These are phyloP conservation scores for Boletus semigastroideus DNA, from an alignment of 1,284 basidiomycete species.

Conservation along the genomic window DNA sequence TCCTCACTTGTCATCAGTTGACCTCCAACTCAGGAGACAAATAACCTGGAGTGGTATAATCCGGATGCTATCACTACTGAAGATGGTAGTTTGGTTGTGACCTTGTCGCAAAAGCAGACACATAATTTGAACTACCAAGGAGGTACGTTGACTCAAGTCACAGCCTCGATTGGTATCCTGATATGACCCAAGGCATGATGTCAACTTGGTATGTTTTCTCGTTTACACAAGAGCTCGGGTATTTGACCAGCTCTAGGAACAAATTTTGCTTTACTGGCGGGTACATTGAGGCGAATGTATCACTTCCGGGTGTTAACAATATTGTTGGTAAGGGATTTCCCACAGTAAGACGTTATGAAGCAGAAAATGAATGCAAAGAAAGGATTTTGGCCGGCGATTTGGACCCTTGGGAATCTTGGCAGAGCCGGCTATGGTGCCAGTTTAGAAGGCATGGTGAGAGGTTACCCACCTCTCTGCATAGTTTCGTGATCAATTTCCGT, in stretches of 20 bases:
- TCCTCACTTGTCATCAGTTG: conserved; percentile 45
- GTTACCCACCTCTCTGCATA: neutral
- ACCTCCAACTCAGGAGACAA: conserved; percentile 35
- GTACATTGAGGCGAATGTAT: conserved; percentile 59
- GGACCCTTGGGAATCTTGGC: conserved; percentile 69
- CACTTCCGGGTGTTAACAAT: conserved; percentile 63
- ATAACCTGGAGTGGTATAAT: conserved; percentile 68
- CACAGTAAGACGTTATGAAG: neutral
- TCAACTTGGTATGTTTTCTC: conserved; percentile 31
- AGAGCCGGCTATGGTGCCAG: conserved; percentile 52
- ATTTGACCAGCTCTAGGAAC: conserved; percentile 45
- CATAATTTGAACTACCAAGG: conserved; percentile 64
- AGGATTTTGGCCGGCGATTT: conserved; percentile 59
- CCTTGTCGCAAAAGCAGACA: conserved; percentile 49
- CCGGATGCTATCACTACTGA: conserved; percentile 65
- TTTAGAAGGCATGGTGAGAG: conserved; percentile 38
- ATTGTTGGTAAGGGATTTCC: conserved; percentile 43
- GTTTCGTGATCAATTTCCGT: conserved; percentile 9
- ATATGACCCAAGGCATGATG: conserved; percentile 37
- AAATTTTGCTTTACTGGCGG: conserved; percentile 80
- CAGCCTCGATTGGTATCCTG: neutral
- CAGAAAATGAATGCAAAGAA: conserved; percentile 15
- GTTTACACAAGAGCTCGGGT: neutral
- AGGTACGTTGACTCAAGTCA: conserved; percentile 34
- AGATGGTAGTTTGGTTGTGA: conserved; percentile 66